Conservation (phyloP, 805 yeast species). For the Nematodospora valgi region DNA sequence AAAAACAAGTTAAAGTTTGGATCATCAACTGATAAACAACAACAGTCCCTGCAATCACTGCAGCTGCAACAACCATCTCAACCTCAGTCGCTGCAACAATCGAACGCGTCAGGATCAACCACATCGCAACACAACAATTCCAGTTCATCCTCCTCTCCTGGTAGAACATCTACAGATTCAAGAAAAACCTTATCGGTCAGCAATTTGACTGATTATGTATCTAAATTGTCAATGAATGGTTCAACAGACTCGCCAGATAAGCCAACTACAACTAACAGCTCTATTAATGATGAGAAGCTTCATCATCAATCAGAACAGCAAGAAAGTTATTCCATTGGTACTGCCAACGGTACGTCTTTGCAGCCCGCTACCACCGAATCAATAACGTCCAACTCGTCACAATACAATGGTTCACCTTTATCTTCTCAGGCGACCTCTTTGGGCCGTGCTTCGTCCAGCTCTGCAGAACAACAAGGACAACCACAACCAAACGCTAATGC, state of each 20-base stretch:
- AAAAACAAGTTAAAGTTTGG: constrained; percentile 34
- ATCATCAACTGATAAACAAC: constrained; percentile 12
- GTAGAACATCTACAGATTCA: constrained; percentile 15
- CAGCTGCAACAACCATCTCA: neutral
- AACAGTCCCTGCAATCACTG: neutral
- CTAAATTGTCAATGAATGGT: constrained; percentile 14
- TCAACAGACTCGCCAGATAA: constrained; percentile 3
- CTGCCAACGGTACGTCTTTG: constrained; percentile 2
- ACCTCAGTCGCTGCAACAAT: neutral
- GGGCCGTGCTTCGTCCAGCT: neutral
- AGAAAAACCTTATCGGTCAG: constrained; percentile 20
- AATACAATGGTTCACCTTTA: constrained; percentile 3
- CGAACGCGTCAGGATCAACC: neutral
- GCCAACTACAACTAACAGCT: neutral
- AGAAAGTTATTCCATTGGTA: neutral
- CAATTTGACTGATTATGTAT: constrained; percentile 21
- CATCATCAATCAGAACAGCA: neutral
- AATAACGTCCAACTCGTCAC: neutral
- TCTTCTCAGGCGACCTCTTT: constrained; percentile 3
- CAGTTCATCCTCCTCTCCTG: neutral
- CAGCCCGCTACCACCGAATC: constrained; percentile 3
- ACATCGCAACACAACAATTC: constrained; percentile 1
- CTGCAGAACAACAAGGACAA: neutral
- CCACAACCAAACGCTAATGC: constrained; percentile 1
- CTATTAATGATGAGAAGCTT: neutral